Base-by-base conservation (phyloP, 31 red algal genomes). In the Porphyra umbilicalis region DNA sequence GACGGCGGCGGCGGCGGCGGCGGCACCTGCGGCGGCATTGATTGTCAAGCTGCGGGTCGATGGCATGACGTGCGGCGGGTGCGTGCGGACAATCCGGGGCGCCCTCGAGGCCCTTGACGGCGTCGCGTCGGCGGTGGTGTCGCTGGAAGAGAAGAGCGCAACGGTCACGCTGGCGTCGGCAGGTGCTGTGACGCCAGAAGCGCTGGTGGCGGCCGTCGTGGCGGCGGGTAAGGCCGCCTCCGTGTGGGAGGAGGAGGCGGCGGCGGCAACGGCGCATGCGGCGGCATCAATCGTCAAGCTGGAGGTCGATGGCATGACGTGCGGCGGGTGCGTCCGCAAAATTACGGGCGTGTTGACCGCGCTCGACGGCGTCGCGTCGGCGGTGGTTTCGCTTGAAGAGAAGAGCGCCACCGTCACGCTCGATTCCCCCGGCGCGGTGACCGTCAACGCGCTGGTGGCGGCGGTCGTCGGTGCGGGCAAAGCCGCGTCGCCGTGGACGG, bases 31-130 rank as follows among this genome's bases (percentile, higher is more conserved):
- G 38, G 35, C 77, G 15, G 25, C 46, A 32, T 25, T 75, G 78
- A 11, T 44, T 2, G 79, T 86, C 31, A 32, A 33, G 16, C 39
- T 86, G 76, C 34, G 68, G 1, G 85, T 90, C n/a, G 35, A 80
- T 7, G 88, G 88, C 5, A 79, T 90, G 82, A 84, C 82, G 18
- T 90, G 88, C 77, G 75, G 67, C 10, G 77, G 83, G 33, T 91
- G 87, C 87, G 84, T 80, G 71, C n/a, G 39, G 38, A 80, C 77
- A 4, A 84, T 92, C 9, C 74, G 75, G 30, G 39, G 74, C 29
- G 89, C 87, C 6, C 36, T 96, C n/a, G 40, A 81, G 11, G 80
- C 34, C 4, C 76, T 90, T 6, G 18, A 75, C 0, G 87, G 87
- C 38, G 87, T 85, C 8, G 37, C 38, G 29, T 57, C 83, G 34